These are phyloP conservation scores for Taphrina sp. DNA, from an alignment of 1,139 yeast species.

Conservation along the genomic window DNA sequence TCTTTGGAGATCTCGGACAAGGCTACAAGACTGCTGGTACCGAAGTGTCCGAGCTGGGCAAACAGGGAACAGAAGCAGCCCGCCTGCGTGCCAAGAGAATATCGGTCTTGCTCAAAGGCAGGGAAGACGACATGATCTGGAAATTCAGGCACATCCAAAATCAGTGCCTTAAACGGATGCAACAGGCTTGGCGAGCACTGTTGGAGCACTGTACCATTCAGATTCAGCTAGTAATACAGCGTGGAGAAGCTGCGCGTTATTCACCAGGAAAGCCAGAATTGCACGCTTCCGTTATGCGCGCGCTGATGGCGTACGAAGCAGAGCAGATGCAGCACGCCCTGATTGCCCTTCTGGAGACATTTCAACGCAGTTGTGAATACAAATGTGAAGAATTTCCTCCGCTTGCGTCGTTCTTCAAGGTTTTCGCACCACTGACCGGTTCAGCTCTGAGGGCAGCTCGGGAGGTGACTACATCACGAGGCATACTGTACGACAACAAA, in stretches of 20 bases:
- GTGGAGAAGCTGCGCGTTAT: neutral
- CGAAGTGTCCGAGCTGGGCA: constrained; percentile 5
- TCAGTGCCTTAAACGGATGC: constrained; percentile 21
- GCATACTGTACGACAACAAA: constrained; percentile 10
- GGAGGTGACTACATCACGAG: constrained; percentile 15
- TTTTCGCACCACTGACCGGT: constrained; percentile 18
- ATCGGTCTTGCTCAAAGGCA: neutral
- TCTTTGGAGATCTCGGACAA: constrained; percentile 26
- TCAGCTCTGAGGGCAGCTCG: constrained; percentile 26
- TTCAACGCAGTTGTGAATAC: constrained; percentile 4
- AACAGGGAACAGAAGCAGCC: neutral
- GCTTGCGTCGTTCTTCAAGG: constrained; percentile 7
- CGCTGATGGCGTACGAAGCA: constrained; percentile 20
- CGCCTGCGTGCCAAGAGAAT: constrained; percentile 1
- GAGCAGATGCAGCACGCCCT: constrained; percentile 7
- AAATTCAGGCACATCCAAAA: constrained; percentile 8
- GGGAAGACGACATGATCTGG: constrained; percentile 8
- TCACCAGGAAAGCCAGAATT: neutral
- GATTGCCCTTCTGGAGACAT: neutral
- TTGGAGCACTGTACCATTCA: constrained; percentile 19
- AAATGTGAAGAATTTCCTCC: constrained; percentile 20
- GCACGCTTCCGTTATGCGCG: constrained; percentile 2
- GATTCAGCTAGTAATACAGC: constrained; percentile 8
- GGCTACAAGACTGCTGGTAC: constrained; percentile 5
- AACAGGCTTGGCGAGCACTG: constrained; percentile 14